Percentiles rank a stretch among this genome's conserved stretches.
phyloP scores from a whole-genome alignment of 129 eudicot genomes.

The Artemisia annua region DNA sequence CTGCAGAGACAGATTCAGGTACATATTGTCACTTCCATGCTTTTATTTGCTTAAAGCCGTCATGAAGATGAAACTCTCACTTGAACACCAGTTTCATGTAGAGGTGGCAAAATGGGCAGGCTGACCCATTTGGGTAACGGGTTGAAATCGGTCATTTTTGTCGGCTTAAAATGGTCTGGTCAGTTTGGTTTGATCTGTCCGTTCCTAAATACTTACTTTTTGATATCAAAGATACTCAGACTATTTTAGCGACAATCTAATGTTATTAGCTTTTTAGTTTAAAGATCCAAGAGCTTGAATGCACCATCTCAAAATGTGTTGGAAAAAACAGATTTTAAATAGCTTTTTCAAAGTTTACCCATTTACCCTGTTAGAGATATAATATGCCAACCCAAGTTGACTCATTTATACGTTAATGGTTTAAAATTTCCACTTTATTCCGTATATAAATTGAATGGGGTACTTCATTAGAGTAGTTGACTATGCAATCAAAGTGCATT shows the following conservation, averaged over 20 bases:
- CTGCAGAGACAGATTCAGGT: constrained; percentile 91
- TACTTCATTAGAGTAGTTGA: neutral
- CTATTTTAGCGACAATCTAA: neutral
- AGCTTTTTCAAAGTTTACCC: neutral
- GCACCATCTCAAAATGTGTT: too few species aligned
- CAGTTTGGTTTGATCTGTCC: too few species aligned
- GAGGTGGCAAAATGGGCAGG: too few species aligned
- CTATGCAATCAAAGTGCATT: neutral
- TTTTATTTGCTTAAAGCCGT: neutral
- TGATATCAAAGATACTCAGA: too few species aligned
- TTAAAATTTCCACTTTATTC: neutral
- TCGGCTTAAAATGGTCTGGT: too few species aligned
- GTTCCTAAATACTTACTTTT: too few species aligned
- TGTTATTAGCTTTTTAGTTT: neutral
- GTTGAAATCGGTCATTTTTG: too few species aligned
- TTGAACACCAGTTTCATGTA: neutral
- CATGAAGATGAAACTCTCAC: neutral
- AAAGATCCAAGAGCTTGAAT: neutral
- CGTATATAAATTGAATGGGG: neutral
- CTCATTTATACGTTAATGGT: neutral
- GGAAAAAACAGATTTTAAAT: too few species aligned
- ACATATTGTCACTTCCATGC: neutral
- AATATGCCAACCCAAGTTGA: neutral
- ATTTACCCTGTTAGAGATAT: neutral
- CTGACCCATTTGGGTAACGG: too few species aligned